Percentiles rank a stretch among this genome's conserved stretches.
These are phyloP conservation scores for Allantophomopsis cytisporea DNA, from an alignment of 2,329 filamentous ascomycete species.

Conservation along the genomic window DNA sequence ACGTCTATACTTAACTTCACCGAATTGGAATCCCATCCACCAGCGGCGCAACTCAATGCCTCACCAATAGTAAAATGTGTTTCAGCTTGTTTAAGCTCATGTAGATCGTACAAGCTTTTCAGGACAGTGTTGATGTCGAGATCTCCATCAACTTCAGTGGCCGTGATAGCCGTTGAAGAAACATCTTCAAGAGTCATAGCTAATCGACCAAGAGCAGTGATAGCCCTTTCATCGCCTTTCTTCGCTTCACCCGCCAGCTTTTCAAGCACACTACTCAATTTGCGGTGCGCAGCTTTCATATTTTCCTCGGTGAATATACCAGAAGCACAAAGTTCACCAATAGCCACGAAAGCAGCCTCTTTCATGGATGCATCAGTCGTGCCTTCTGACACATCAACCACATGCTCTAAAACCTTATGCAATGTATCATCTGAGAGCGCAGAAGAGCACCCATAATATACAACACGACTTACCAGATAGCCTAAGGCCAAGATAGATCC, in stretches of 20 bases:
- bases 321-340: constrained; percentile 49
- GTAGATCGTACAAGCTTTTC: constrained; percentile 57
- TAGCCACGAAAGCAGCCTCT: constrained; percentile 38
- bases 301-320: constrained; percentile 25
- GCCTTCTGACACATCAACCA: constrained; percentile 36
- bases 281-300: constrained; percentile 9
- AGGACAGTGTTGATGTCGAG: constrained; percentile 38
- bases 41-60: constrained; percentile 64
- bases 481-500: constrained; percentile 45
- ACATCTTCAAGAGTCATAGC: constrained; percentile 44
- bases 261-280: constrained; percentile 31
- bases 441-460: constrained; percentile 29
- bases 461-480: constrained; percentile 40
- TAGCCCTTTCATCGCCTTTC: constrained; percentile 69
- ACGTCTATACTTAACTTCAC: constrained; percentile 67
- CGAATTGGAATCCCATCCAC: constrained; percentile 73
- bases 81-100: constrained; percentile 76
- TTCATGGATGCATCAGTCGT: constrained; percentile 40
- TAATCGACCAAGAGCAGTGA: constrained; percentile 66
- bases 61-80: constrained; percentile 86
- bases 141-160: constrained; percentile 10
- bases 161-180: constrained; percentile 17
- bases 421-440: constrained; percentile 21
- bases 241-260: constrained; percentile 58
- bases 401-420: constrained; percentile 24